phyloP scores from a whole-genome alignment of 1,139 yeast species.

The Kodamaea ohmeri region DNA sequence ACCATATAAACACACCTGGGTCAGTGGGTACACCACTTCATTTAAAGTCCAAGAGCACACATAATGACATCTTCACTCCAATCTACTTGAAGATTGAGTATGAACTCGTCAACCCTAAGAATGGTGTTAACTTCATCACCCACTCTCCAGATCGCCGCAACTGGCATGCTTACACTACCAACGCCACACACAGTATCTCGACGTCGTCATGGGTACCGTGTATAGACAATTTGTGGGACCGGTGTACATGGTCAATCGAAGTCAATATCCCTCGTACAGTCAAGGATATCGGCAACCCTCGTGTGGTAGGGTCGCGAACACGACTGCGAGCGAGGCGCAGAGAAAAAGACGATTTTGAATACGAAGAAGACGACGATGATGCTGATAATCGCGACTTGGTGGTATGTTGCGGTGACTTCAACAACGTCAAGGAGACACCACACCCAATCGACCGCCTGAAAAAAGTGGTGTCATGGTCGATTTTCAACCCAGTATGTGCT shows the following conservation, averaged over 20 bases:
- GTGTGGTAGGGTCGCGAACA: constrained; percentile 38
- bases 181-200: constrained; percentile 72
- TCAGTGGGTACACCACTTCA: constrained; percentile 43
- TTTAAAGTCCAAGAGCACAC: constrained; percentile 31
- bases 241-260: constrained; percentile 90
- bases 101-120: constrained; percentile 59
- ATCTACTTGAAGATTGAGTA: constrained; percentile 70
- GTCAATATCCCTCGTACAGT: constrained; percentile 78
- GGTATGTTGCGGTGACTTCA: constrained; percentile 77
- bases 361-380: constrained; percentile 47
- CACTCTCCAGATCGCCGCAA: constrained; percentile 33
- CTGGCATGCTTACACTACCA: constrained; percentile 89
- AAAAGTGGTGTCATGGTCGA: constrained; percentile 74
- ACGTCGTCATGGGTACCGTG: constrained; percentile 98
- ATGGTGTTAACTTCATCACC: constrained; percentile 77
- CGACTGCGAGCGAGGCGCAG: constrained; percentile 16
- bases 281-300: constrained; percentile 60
- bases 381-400: constrained; percentile 53
- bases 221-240: constrained; percentile 82
- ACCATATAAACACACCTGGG: constrained; percentile 40
- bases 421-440: constrained; percentile 46
- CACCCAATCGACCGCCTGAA: constrained; percentile 62
- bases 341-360: constrained; percentile 17
- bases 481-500: constrained; percentile 85
- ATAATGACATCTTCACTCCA: constrained; percentile 59